Base-by-base conservation (phyloP, 768 basidiomycete species). In the Podaxis sp. region DNA sequence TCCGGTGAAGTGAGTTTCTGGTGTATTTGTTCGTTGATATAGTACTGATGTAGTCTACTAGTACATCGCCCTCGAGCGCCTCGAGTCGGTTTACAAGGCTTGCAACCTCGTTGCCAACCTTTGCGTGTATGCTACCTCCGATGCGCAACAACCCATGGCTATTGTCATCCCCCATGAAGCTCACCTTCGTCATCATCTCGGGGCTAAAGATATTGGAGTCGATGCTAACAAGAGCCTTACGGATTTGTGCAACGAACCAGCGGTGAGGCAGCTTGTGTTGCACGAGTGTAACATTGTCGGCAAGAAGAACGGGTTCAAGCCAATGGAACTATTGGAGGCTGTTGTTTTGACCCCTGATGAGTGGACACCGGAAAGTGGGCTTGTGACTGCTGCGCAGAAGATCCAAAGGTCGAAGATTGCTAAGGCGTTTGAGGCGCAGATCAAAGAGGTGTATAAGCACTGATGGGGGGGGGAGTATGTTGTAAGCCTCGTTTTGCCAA, bases 21-120 rank as follows among this genome's bases (percentile, higher is more conserved):
- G 25, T 36, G 3, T 55, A 4, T 22, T 43, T 40, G 19, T n/a
- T n/a, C 27, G 3, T 61, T n/a, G 61, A 68, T 11, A 68, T 53
- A 57, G 15, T 3, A 19, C 43, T 43, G 36, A 57, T 19, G 27
- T 17, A 8, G 55, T 51, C 37, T 7, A 37, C 12, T 67, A 90
- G 85, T 96, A 96, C 78, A 93, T 96, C 72, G 94, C 94, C 17
- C 82, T 97, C 64, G 95, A 97, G 72, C 85, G 88, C 46, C 86
- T 97, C 54, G 95, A 94, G 73, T 84, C 92, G 24, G 83, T 86
- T 46, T 96, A 94, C 87, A 94, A 94, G 73, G 79, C 90, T 0
- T 92, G 88, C 77, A 86, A 88, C 66, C 74, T 91, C 62, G 88
- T 94, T 29, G 73, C 80, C 60, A 95, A 95, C 75, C 81, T 96